phyloP scores from a whole-genome alignment of 306 rosid species.

The Glycine tomentella region DNA sequence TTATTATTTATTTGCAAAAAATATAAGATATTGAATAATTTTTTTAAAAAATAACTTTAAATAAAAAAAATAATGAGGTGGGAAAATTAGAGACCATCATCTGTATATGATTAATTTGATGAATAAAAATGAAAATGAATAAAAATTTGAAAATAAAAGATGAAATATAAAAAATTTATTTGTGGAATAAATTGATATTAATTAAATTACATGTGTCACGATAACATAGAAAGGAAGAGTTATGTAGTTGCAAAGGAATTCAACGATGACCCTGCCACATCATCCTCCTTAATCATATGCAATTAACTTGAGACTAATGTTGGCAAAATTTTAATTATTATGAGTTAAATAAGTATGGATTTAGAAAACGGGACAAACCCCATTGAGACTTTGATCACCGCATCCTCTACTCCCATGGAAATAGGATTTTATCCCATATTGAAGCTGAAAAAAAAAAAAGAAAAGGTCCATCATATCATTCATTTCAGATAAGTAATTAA shows the following conservation, averaged over 20 bases:
- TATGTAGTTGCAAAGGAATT: slow-evolving; percentile 14
- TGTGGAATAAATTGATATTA: too few species aligned
- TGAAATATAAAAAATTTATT: too few species aligned
- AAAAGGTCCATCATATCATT: neutral
- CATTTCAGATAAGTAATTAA: too few species aligned
- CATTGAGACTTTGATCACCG: slow-evolving; percentile 5
- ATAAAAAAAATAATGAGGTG: too few species aligned
- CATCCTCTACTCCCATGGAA: neutral
- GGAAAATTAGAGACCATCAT: too few species aligned
- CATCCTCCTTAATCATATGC: neutral
- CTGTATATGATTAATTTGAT: too few species aligned
- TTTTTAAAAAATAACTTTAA: too few species aligned
- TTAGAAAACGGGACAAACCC: neutral
- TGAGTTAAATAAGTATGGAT: neutral
- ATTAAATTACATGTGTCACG: neutral
- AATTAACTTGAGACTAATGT: neutral
- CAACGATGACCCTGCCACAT: neutral
- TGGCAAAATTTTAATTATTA: neutral
- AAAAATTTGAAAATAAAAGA: too few species aligned
- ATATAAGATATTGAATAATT: too few species aligned
- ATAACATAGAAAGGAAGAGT: slow-evolving; percentile 15
- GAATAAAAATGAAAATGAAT: too few species aligned
- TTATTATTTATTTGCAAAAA: too few species aligned
- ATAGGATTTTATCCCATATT: neutral
- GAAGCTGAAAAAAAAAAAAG: neutral